Conservation (phyloP, 495 filamentous ascomycete genomes). For the Lophium mytilinum region DNA sequence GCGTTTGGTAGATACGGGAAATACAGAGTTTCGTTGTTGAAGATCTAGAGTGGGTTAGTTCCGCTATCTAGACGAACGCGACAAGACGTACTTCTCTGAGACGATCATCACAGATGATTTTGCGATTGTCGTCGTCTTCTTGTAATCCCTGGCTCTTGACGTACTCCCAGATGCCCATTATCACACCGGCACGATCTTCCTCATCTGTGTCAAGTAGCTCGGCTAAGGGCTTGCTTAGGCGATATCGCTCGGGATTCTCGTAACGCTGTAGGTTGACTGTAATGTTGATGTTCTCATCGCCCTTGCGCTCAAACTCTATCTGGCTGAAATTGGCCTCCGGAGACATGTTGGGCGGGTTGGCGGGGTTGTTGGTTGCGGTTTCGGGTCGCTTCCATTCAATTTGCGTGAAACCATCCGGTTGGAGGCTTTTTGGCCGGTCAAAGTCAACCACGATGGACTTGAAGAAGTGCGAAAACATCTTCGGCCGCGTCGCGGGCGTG, state of each 20-base stretch:
- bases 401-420: constrained; percentile 50
- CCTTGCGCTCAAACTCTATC: constrained; percentile 80
- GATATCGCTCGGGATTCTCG: constrained; percentile 77
- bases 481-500: constrained; percentile 32
- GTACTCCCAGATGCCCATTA: constrained; percentile 93
- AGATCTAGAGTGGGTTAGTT: constrained; percentile 49
- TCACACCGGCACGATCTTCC: constrained; percentile 74
- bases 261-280: constrained; percentile 80
- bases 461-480: constrained; percentile 90
- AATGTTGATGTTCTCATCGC: constrained; percentile 88
- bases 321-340: constrained; percentile 73
- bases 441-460: constrained; percentile 84
- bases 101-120: constrained; percentile 79
- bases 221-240: constrained; percentile 66
- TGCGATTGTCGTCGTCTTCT: constrained; percentile 88
- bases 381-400: constrained; percentile 62
- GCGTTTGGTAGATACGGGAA: constrained; percentile 83
- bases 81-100: constrained; percentile 57
- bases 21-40: constrained; percentile 66
- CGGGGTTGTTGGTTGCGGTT: constrained; percentile 35
- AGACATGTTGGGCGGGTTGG: constrained; percentile 14
- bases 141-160: constrained; percentile 76
- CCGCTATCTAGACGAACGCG: not conserved
- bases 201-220: constrained; percentile 81
- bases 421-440: constrained; percentile 51